A percentile compares a stretch with the other conserved stretches of the same genome.
phyloP scores from a whole-genome alignment of 139 green algal genomes.

The Picochlorum sp. region DNA sequence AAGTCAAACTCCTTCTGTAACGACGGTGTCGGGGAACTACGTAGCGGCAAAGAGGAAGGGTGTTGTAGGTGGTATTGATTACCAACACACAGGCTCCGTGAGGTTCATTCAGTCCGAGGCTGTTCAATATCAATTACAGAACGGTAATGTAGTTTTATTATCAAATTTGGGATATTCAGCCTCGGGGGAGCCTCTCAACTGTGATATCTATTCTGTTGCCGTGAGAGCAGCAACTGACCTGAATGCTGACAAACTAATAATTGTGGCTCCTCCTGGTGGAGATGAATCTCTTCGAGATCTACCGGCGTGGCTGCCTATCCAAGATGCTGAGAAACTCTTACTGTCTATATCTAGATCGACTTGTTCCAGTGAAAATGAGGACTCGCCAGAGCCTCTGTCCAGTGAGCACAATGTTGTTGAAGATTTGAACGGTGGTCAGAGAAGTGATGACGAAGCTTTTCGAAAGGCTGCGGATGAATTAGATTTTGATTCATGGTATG shows the following conservation, averaged over 20 bases:
- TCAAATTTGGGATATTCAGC: constrained; percentile 60
- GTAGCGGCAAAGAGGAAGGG: constrained; percentile 78
- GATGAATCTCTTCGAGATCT: constrained; percentile 12
- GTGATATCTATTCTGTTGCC: constrained; percentile 45
- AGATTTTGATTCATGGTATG: constrained; percentile 14
- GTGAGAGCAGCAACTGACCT: constrained; percentile 44
- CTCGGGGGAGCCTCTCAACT: constrained; percentile 86
- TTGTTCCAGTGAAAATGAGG: background rate
- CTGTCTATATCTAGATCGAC: background rate
- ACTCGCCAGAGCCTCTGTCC: background rate
- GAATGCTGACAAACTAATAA: constrained; percentile 88
- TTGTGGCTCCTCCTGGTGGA: constrained; percentile 42
- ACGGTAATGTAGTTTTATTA: constrained; percentile 79
- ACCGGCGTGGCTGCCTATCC: constrained; percentile 67
- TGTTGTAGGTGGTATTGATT: constrained; percentile 86
- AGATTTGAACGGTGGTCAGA: background rate
- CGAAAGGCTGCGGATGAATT: background rate
- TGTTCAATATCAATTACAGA: constrained; percentile 69
- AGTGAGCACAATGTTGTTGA: too few species aligned
- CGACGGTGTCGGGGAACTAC: constrained; percentile 84
- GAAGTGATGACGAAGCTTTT: background rate
- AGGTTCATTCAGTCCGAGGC: constrained; percentile 61
- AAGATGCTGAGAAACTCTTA: constrained; percentile 53
- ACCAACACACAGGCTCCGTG: constrained; percentile 47
- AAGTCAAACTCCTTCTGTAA: constrained; percentile 28